phyloP scores from a whole-genome alignment of 345 rosid species.

The Laguncularia racemosa region DNA sequence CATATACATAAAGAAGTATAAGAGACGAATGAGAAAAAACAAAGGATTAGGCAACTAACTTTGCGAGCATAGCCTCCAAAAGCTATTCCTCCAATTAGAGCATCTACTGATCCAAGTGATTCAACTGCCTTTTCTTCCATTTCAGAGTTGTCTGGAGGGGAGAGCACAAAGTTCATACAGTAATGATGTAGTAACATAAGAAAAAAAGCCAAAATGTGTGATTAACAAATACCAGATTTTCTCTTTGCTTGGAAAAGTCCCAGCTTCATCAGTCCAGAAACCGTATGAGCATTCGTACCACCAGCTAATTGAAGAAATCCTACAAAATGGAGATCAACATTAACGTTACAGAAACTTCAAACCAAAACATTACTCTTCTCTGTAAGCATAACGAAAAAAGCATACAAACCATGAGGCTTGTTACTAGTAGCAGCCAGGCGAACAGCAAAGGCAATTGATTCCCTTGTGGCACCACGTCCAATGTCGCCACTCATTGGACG shows the following conservation, averaged over 20 bases:
- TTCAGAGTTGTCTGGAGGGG: slow-evolving; percentile 8
- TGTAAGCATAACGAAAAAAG: not conserved
- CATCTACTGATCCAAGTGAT: slow-evolving; percentile 8
- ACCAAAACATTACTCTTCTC: not conserved
- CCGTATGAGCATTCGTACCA: slow-evolving; percentile 51
- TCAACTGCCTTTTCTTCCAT: slow-evolving; percentile 4
- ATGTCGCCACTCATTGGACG: slow-evolving; percentile 72
- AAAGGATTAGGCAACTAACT: slow-evolving; percentile 14
- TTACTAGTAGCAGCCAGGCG: slow-evolving; percentile 32
- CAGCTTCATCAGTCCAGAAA: slow-evolving; percentile 31
- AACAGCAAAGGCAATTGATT: slow-evolving; percentile 42
- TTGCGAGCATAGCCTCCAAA: slow-evolving; percentile 57
- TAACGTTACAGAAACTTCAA: not conserved
- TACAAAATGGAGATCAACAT: slow-evolving; percentile 4
- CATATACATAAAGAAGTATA: not conserved
- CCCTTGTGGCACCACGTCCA: slow-evolving; percentile 53
- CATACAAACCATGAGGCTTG: slow-evolving; percentile 35
- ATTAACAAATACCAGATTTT: slow-evolving; percentile 12
- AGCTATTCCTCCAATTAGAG: slow-evolving; percentile 44
- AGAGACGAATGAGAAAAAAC: not conserved
- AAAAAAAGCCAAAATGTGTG: not conserved
- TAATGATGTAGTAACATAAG: not conserved
- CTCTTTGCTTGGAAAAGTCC: slow-evolving; percentile 35
- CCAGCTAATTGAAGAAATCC: slow-evolving; percentile 63
- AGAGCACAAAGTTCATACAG: not conserved